Percentiles rank a stretch among this genome's conserved stretches.
Evolutionary conservation across 768 basidiomycete genomes (phyloP).

Genomic region (Phylloporus sp.): DNA sequence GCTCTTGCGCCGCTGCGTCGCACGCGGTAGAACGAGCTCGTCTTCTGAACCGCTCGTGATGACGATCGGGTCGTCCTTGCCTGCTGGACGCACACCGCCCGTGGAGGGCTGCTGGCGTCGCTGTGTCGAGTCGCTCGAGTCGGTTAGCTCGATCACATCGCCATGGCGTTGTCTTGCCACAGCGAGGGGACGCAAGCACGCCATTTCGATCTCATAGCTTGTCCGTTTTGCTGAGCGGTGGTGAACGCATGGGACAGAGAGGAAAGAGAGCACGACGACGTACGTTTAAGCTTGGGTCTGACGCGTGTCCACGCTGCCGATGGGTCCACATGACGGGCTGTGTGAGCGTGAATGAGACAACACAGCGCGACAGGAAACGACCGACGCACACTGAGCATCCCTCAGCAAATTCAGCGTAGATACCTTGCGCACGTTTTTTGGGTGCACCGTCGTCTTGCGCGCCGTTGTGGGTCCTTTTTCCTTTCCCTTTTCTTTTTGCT

Average conservation of each 20-base stretch:
- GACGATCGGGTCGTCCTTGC: constrained; percentile 19
- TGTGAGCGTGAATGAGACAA: background rate
- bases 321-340: background rate
- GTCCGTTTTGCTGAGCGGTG: constrained; percentile 12
- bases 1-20: constrained; percentile 1
- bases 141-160: constrained; percentile 18
- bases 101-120: constrained; percentile 1
- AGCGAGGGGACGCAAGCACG: constrained; percentile 9
- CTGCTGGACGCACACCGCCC: background rate
- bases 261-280: background rate
- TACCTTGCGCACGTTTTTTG: constrained; percentile 9
- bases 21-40: background rate
- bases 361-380: background rate
- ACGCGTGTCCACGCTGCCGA: constrained; percentile 17
- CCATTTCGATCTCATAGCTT: constrained; percentile 4
- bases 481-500: background rate
- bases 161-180: constrained; percentile 4
- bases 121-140: constrained; percentile 18
- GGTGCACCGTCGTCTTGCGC: constrained; percentile 11
- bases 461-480: constrained; percentile 3
- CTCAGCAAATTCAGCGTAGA: constrained; percentile 10
- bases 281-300: constrained; percentile 14
- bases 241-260: background rate
- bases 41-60: constrained; percentile 25
- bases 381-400: constrained; percentile 17